These are phyloP conservation scores for Malassezia cuniculi DNA, from an alignment of 1,284 basidiomycete species.

Conservation along the genomic window DNA sequence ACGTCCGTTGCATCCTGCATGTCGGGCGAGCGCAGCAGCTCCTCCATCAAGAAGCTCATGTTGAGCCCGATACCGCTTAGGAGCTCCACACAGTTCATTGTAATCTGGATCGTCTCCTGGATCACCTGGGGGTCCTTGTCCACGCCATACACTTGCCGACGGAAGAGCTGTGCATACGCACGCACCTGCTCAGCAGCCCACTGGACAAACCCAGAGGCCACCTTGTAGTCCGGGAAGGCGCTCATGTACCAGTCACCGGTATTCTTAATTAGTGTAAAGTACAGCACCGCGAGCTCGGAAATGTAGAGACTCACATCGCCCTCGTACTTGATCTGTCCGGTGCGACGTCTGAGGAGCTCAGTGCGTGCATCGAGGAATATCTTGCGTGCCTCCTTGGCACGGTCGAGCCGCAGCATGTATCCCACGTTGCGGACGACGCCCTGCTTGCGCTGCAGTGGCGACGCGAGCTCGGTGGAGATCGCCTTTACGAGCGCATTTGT, in stretches of 20 bases:
- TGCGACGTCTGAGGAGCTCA: slow-evolving; percentile 60
- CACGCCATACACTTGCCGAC: slow-evolving; percentile 69
- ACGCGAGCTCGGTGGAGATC: slow-evolving; percentile 61
- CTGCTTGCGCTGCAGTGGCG: slow-evolving; percentile 65
- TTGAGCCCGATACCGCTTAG: slow-evolving; percentile 31
- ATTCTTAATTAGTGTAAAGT: slow-evolving; percentile 80
- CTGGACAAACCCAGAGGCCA: slow-evolving; percentile 74
- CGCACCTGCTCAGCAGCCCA: slow-evolving; percentile 85
- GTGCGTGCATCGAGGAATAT: slow-evolving; percentile 70
- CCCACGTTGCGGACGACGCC: slow-evolving; percentile 60
- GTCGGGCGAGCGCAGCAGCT: too few species aligned
- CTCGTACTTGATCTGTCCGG: slow-evolving; percentile 76
- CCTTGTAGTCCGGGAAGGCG: slow-evolving; percentile 85
- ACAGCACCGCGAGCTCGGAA: slow-evolving; percentile 65
- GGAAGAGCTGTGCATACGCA: slow-evolving; percentile 69
- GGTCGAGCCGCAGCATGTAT: slow-evolving; percentile 61
- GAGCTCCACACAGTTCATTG: slow-evolving; percentile 21
- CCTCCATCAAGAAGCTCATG: slow-evolving; percentile 20
- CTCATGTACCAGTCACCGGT: slow-evolving; percentile 95
- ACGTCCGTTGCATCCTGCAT: too few species aligned
- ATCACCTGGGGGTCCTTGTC: slow-evolving; percentile 27
- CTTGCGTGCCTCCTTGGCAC: slow-evolving; percentile 64
- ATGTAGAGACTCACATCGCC: slow-evolving; percentile 69
- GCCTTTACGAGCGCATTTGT: slow-evolving; percentile 53
- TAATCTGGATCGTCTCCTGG: slow-evolving; percentile 21